Evolutionary conservation across 139 green algal genomes (phyloP), one percentile per base, ranked within the genome.

Genomic region (Chlamydomonas sp.): DNA sequence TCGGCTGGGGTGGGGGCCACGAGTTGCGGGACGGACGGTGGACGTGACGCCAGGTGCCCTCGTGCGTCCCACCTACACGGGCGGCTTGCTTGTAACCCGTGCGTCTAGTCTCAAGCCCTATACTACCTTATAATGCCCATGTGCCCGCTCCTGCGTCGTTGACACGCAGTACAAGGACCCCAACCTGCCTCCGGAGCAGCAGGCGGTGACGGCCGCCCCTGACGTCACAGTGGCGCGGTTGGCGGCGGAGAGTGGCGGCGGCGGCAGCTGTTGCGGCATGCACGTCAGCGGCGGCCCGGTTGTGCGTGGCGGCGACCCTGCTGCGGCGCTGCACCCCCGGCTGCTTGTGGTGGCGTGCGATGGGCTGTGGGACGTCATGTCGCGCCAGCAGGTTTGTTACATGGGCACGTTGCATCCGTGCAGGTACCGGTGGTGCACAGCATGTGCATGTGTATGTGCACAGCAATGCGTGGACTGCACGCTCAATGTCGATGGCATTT

Each of bases 321-420:
- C 59, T 88, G 74, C 79, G 62, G 1, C 69, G 84, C 3, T 15
- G 12, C 80, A 87, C 1, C 93, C 94, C 80, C 76, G 93, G 68
- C 95, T 95, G 85, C n/a, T 96, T 81, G 90, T 97, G 90, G 64
- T 97, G 90, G 95, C 89, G 7, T 94, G 92, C 6, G 93, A 96
- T 60, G 94, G 93, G 2, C 76, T 96, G 85, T 97, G 94, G 93
- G 92, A 97, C 82, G 92, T 96, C 66, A 92, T 96, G 83, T 88
- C 15, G 4, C 75, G 88, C 2, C 86, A 93, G 76, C 84, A 92
- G 75, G 93, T 89, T 49, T 2, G 75, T 9, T n/a, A 64, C 64
- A 15, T 49, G 17, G 63, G 63, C 5, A 17, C n/a, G 63, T 63
- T 17, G 9, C 75, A 9, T 8, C 4, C 71, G 31, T 12, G 20